Evolutionary conservation across 495 filamentous ascomycete genomes (phyloP), one percentile per base, ranked within the genome.

Genomic region (Podospora pseudoanserina): DNA sequence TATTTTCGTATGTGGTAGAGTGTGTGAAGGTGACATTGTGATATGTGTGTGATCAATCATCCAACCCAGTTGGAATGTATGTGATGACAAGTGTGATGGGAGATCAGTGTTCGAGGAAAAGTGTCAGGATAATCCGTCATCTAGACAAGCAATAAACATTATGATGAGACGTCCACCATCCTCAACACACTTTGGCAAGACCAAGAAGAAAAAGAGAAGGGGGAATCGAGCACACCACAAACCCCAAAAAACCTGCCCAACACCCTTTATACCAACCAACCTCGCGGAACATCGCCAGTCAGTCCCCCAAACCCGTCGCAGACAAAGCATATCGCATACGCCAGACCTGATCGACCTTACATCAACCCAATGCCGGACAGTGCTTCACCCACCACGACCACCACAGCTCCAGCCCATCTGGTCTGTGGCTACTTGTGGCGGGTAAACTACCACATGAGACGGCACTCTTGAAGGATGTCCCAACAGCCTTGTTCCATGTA

Each of bases 381-480:
- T 67, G 63, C 39, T 49, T 49, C 39, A 49, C 39, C 39, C 39
- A 49, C 39, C 5, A 49, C 39, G 4, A 32, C 30, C 4, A 32
- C 30, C 4, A 32, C 30, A 4, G 7, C 30, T 58, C 11, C 55
- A 58, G 55, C 55, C 23, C 39, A 23, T 23, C 23, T 1, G 0
- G 6, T 16, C 39, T 49, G 30, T 32, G 13, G 39, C 39, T 49
- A 13, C 7, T 49, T 49, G 39, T 49, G 68, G 66, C 71, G 71
- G 71, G 23, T 75, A 75, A 73, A 72, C 53, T 65, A 57, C 68
- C 55, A 74, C 73, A 71, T 76, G 68, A 76, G 70, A 76, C 70
- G 67, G 65, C 20, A 34, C 9, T 58, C 18, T 15, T 23, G 18
- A 26, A 20, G n/a, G 23, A 58, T 20, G n/a, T 58, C n/a, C 55